Evolutionary conservation across 139 green algal genomes (phyloP).

Genomic region (Haematococcus lacustris): DNA sequence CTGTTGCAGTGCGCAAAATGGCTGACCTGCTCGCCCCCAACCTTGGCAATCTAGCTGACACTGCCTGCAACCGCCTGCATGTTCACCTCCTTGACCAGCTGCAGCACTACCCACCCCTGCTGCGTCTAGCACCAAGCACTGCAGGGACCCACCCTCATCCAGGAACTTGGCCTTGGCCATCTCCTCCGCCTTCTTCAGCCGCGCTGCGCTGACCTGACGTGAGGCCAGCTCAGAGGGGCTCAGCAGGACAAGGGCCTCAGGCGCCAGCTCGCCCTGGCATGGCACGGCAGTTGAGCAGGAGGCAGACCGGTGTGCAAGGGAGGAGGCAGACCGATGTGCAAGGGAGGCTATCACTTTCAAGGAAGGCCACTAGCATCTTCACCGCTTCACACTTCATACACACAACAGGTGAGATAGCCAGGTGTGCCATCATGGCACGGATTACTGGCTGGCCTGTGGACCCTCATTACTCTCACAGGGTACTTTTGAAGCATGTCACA

Average conservation of each 20-base stretch:
- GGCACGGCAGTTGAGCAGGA: background rate
- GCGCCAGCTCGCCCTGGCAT: constrained; percentile 20
- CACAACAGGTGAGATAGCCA: background rate
- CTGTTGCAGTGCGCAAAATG: too few species aligned
- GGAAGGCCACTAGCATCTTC: background rate
- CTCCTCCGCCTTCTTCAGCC: constrained; percentile 61
- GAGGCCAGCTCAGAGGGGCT: constrained; percentile 42
- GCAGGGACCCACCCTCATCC: constrained; percentile 44
- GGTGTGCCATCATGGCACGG: too few species aligned
- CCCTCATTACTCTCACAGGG: too few species aligned
- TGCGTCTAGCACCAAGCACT: background rate
- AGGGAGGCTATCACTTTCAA: background rate
- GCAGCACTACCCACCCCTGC: too few species aligned
- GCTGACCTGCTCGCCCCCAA: too few species aligned
- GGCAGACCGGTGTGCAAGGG: background rate
- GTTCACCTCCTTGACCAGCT: too few species aligned
- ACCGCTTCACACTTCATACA: background rate
- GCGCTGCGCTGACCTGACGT: constrained; percentile 64
- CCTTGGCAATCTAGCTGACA: too few species aligned
- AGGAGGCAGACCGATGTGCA: background rate
- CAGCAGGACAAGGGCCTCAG: constrained; percentile 44
- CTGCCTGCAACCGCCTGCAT: too few species aligned
- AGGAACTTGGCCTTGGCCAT: constrained; percentile 64
- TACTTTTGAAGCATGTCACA: too few species aligned
- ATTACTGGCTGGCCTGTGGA: too few species aligned